phyloP scores from a whole-genome alignment of 2,329 filamentous ascomycete species.

The Sclerotinia nivalis region DNA sequence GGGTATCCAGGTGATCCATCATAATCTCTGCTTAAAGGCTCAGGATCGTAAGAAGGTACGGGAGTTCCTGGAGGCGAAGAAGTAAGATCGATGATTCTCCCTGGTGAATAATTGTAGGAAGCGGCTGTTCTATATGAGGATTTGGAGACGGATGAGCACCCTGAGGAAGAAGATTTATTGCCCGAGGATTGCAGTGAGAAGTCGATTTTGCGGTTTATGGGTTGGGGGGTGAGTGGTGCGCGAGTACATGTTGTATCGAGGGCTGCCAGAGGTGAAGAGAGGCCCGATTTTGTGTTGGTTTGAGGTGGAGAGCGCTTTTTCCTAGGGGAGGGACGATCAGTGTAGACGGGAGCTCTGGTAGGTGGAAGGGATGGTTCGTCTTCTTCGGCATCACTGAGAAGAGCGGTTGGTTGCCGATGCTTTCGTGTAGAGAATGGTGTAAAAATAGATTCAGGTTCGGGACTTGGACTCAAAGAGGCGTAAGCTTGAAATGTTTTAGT shows the following conservation, averaged over 20 bases:
- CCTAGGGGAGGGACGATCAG: not conserved
- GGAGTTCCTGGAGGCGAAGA: slow-evolving; percentile 2
- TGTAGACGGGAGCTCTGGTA: not conserved
- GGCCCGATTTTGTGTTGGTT: not conserved
- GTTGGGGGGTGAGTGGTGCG: slow-evolving; percentile 11
- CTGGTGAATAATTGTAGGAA: slow-evolving; percentile 6
- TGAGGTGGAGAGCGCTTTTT: not conserved
- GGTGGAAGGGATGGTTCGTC: slow-evolving; percentile 11
- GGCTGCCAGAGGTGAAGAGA: not conserved
- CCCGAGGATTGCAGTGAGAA: slow-evolving; percentile 10
- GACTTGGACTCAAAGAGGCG: slow-evolving; percentile 8
- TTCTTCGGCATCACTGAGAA: not conserved
- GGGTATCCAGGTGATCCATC: slow-evolving; percentile 1
- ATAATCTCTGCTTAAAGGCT: not conserved
- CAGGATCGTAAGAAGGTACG: not conserved
- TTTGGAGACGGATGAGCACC: slow-evolving; percentile 3
- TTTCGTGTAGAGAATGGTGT: slow-evolving; percentile 6
- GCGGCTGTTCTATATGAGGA: slow-evolving; percentile 20
- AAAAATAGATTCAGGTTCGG: not conserved
- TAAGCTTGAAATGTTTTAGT: slow-evolving; percentile 8
- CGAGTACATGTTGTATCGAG: not conserved
- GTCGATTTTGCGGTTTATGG: slow-evolving; percentile 16
- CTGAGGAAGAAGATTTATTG: slow-evolving; percentile 14
- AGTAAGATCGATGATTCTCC: slow-evolving; percentile 14
- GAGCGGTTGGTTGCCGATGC: not conserved